Base-by-base conservation (phyloP, 164 flowering plant species). In the Piper longum region DNA sequence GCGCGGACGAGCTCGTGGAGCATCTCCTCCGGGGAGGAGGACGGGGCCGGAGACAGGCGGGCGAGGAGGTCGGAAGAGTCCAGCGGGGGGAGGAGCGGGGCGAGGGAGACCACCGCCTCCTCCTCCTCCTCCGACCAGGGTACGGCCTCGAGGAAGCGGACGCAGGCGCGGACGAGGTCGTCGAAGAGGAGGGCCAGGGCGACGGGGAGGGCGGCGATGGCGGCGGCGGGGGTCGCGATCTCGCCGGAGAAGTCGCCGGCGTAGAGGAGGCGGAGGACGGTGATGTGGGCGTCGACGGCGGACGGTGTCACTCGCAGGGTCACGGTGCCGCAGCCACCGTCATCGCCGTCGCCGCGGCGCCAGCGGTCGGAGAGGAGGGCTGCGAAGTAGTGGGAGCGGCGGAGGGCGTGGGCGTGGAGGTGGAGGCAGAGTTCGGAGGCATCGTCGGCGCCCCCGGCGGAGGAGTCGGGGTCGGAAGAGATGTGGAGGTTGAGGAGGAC, bases 81-180 rank as follows among this genome's bases (percentile, higher is more conserved):
- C 7, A 83, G 96, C 48, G 72, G 75, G 4, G 78, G 63, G 13
- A 93, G 65, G 3, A 83, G 64, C 0, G 97, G 96, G 52, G 82
- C 65, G 18, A 90, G 26, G 59, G 57, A 59, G 57, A 90, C n/a
- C 11, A 93, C 85, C 16, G 74, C 77, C 59, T 60, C 72, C 63
- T 90, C 97, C 56, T 90, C 97, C 18, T 93, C 97, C 43, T 86
- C 95, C 14, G 68, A 85, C 97, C 98, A 93, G 17, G 97, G 96
- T 41, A 93, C 96, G 4, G 87, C 95, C 63, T 92, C 97, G 0
- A 92, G 82, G 64, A 85, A 89, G 59, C 61, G 64, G 36, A 92
- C 83, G 61, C 97, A 88, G 5, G 80, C 80, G 55, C 41, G 74
- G 12, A 89, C 79, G 59, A 87, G 85, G 43, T 92, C 98, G 62